phyloP scores from a whole-genome alignment of 1,284 basidiomycete genomes.

The Afroboletus lepidellus region DNA sequence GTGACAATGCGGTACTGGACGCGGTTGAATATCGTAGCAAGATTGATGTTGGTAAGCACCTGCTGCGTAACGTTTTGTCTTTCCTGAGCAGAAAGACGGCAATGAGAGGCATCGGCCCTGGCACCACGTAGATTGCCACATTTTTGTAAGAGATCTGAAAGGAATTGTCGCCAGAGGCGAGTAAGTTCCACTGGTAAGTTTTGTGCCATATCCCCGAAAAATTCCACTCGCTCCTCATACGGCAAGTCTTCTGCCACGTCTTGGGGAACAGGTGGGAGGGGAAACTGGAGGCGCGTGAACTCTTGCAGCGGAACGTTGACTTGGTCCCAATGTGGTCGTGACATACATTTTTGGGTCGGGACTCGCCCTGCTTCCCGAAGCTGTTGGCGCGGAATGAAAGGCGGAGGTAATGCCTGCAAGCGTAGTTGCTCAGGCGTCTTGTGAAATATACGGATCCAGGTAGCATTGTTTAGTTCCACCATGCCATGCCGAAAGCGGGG shows the following conservation, averaged over 20 bases:
- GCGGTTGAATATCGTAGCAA: not conserved
- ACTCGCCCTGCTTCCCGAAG: slow-evolving; percentile 1
- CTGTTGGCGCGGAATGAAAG: not conserved
- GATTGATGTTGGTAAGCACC: not conserved
- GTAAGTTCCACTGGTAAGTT: not conserved
- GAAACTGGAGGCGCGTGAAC: not conserved
- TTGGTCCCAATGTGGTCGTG: not conserved
- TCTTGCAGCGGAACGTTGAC: not conserved
- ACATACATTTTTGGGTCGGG: slow-evolving; percentile 11
- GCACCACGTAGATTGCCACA: slow-evolving; percentile 5
- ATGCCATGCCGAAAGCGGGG: slow-evolving; percentile 3
- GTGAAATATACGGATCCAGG: slow-evolving; percentile 5
- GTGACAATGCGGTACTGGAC: slow-evolving; percentile 3
- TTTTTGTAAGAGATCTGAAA: slow-evolving; percentile 4
- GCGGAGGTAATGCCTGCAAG: slow-evolving; percentile 3
- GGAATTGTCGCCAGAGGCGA: slow-evolving; percentile 3
- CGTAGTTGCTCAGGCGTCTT: slow-evolving; percentile 1
- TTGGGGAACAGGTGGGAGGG: not conserved
- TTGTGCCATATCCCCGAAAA: not conserved
- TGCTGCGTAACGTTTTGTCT: not conserved
- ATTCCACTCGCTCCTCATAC: slow-evolving; percentile 1
- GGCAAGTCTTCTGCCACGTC: slow-evolving; percentile 3
- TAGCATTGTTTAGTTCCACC: slow-evolving; percentile 4
- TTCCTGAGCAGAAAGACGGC: not conserved
- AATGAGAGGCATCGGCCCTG: slow-evolving; percentile 3